Evolutionary conservation across 352 stramenopile species (phyloP).

Genomic region (Phytopythium boreale): DNA sequence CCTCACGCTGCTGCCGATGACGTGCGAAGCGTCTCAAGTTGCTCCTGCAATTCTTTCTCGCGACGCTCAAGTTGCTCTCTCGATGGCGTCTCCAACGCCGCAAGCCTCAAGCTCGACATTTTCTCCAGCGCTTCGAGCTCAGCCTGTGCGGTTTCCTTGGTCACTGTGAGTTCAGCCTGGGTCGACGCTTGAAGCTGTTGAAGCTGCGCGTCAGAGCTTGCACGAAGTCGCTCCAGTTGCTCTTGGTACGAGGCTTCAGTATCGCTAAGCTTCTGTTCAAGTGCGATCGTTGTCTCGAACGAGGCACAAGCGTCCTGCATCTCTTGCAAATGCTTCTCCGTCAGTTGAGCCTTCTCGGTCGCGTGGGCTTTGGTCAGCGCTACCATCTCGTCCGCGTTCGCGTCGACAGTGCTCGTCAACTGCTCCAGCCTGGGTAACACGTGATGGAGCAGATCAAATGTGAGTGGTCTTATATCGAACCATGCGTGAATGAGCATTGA

Average conservation of each 20-base stretch:
- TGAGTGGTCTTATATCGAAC: background rate
- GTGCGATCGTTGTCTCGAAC: slow-evolving; percentile 29
- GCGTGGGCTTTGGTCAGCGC: slow-evolving; percentile 33
- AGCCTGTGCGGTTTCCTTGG: slow-evolving; percentile 15
- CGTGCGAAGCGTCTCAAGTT: slow-evolving; percentile 21
- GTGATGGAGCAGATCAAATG: background rate
- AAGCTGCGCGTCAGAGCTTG: slow-evolving; percentile 18
- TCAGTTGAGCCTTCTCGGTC: slow-evolving; percentile 24
- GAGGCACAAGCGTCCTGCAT: slow-evolving; percentile 15
- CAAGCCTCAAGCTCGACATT: slow-evolving; percentile 10
- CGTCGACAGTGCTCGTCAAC: slow-evolving; percentile 34
- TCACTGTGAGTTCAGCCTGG: slow-evolving; percentile 16
- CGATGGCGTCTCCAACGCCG: slow-evolving; percentile 16
- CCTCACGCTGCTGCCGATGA: slow-evolving; percentile 2
- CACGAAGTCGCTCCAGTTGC: slow-evolving; percentile 35
- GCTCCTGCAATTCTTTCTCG: slow-evolving; percentile 8
- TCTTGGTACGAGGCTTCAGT: slow-evolving; percentile 30
- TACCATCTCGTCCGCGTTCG: slow-evolving; percentile 44
- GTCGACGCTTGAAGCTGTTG: slow-evolving; percentile 18
- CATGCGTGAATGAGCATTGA: background rate
- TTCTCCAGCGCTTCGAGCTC: slow-evolving; percentile 24
- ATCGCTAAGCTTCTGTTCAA: slow-evolving; percentile 27
- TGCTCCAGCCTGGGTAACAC: slow-evolving; percentile 23
- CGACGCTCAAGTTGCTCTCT: slow-evolving; percentile 11
- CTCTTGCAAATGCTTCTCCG: slow-evolving; percentile 21